Evolutionary conservation across 106 monocot genomes (phyloP), one percentile per base, ranked within the genome.

Genomic region (Chionographis japonica): DNA sequence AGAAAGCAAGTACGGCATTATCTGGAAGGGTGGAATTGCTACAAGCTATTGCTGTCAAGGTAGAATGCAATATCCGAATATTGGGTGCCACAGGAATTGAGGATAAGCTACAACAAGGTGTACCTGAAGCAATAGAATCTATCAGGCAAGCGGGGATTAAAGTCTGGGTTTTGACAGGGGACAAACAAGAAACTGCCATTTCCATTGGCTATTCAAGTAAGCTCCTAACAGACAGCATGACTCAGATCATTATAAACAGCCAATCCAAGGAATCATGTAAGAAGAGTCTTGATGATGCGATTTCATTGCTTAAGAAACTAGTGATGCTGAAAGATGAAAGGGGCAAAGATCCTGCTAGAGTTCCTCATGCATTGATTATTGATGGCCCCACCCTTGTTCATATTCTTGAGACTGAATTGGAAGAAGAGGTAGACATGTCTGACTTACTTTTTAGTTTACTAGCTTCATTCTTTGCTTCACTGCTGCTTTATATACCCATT

Each of bases 141-240:
- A 52, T 98, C 66, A 77, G 98, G 61, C 78, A 79, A 70, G 92
- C 98, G 38, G 98, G 90, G 12, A 98, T 98, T 13, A 98, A 85
- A 68, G 93, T 98, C 9, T 98, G 98, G 98, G 87, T 98, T 65
- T 70, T 98, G 75, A 98, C 98, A 40, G 98, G 98, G 12, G 98
- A 98, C 62, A 98, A 93, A 71, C 98, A 98, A 65, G 90, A 98
- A 70, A 98, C 98, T 58, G 92, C 98, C 59, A 90, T 98, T 68
- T 93, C 92, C 18, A 98, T 98, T 50, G 93, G 98, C 8, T 87
- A 85, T 75, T 98, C 93, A 11, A 90, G 93, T 70, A 93, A 83
- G 58, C 93, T 98, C 35, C 72, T 98, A 43, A 83, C 93, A 15
- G 63, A 13, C 54, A 75, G 73, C 1, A 90, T 98, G 98, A 81